Conservation (phyloP, 108 stramenopile genomes). For the Cyclotella choctawhatcheeana region DNA sequence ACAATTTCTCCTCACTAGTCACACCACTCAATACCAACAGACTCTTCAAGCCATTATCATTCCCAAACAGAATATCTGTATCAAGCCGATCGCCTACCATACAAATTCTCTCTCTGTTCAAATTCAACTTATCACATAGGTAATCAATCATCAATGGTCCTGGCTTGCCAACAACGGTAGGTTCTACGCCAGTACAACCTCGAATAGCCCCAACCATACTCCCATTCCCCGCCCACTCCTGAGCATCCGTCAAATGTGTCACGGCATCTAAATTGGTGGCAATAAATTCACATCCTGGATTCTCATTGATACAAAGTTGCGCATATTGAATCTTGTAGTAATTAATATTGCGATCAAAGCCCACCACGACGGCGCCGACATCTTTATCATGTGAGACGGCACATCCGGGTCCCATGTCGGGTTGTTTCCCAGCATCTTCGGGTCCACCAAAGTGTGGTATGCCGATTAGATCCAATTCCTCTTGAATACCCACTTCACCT, state of each 20-base stretch:
- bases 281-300: slow-evolving; percentile 94
- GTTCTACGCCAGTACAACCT: slow-evolving; percentile 98
- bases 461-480: slow-evolving; percentile 95
- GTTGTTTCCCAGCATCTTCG: slow-evolving; percentile 79
- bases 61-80: slow-evolving; percentile 97
- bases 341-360: slow-evolving; percentile 95
- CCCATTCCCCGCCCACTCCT: slow-evolving; percentile 99
- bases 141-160: slow-evolving; percentile 98
- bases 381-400: slow-evolving; percentile 87
- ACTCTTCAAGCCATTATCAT: slow-evolving; percentile 95
- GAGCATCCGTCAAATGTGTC: slow-evolving; percentile 97
- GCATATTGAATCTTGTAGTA: slow-evolving; percentile 99
- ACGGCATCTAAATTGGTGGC: slow-evolving; percentile 98
- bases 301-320: slow-evolving; percentile 97
- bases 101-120: slow-evolving; percentile 86
- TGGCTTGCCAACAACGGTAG: slow-evolving; percentile 97
- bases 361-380: slow-evolving; percentile 95
- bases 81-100: slow-evolving; percentile 99
- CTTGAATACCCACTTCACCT: slow-evolving; percentile 95
- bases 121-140: slow-evolving; percentile 82
- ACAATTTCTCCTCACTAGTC: slow-evolving; percentile 92
- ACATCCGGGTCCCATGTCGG: slow-evolving; percentile 92
- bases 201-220: slow-evolving; percentile 96
- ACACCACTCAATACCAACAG: slow-evolving; percentile 95
- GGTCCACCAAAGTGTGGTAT: slow-evolving; percentile 96